Base-by-base conservation (phyloP, 345 rosid species). In the Brassica nigra region DNA sequence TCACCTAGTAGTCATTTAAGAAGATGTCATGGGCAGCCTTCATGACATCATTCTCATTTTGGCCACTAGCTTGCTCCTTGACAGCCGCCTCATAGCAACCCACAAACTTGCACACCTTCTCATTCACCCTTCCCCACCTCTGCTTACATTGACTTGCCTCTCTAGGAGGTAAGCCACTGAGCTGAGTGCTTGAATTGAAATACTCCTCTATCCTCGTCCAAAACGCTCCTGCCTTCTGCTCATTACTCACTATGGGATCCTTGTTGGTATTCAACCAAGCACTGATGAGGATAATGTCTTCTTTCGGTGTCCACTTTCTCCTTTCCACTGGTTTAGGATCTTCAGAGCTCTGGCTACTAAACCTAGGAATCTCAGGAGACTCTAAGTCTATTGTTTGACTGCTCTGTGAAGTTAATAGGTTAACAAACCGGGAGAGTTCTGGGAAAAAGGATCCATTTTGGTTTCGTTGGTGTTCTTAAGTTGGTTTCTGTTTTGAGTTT, bases 251-350 rank as follows among this genome's bases (percentile, higher is more conserved):
- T 11, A 47, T 47, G 15, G 15, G 65, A 61, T 61, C 65, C 10
- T 61, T 61, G 65, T 2, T 61, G 65, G 65, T 62, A 16, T 62
- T 62, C 54, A 47, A 47, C 54, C 54, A 47, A 47, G 54, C 54
- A 47, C 54, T 47, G 54, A 47, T 47, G 15, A 47, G 54, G 4
- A 47, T 1, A 4, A 12, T 2, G 15, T 47, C 16, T 47, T 47
- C 4, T 47, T 47, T 47, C 1, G 54, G 2, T 12, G 15, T 47
- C 54, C 54, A 47, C 54, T 47, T 47, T 3, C 15, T 12, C 15
- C 54, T 47, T 47, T 47, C 54, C 15, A 12, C 54, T 3, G 54
- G 54, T 12, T 44, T 44, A 2, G 54, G 15, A 44, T 11, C 54
- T 12, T 10, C n/a, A 44, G 47, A 10, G 10, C 12, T 39, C 47